phyloP scores from a whole-genome alignment of 2,329 filamentous ascomycete genomes.

The Colletotrichum agaves region DNA sequence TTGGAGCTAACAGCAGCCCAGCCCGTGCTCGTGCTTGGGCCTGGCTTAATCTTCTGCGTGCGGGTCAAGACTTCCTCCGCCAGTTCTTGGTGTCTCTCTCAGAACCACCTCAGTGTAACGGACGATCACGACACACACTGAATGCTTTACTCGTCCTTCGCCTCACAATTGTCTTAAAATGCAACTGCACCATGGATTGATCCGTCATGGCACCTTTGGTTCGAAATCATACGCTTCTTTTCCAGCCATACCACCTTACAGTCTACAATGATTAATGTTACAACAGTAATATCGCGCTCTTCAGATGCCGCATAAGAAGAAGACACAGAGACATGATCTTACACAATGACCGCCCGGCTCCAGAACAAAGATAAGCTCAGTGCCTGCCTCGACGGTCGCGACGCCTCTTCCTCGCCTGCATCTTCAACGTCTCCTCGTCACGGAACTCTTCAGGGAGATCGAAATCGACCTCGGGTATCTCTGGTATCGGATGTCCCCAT shows the following conservation, averaged over 20 bases:
- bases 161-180: background rate
- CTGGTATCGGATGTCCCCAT: slow-evolving; percentile 85
- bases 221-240: slow-evolving; percentile 32
- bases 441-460: slow-evolving; percentile 74
- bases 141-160: background rate
- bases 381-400: slow-evolving; percentile 65
- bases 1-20: background rate
- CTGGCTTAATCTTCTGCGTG: slow-evolving; percentile 1
- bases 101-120: background rate
- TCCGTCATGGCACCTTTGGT: background rate
- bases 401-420: slow-evolving; percentile 71
- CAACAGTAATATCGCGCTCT: slow-evolving; percentile 14
- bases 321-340: slow-evolving; percentile 1
- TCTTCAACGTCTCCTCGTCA: slow-evolving; percentile 65
- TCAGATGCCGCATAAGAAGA: slow-evolving; percentile 20
- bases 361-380: slow-evolving; percentile 39
- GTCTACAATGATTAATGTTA: slow-evolving; percentile 34
- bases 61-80: background rate
- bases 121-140: background rate
- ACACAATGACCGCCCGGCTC: background rate
- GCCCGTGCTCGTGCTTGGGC: slow-evolving; percentile 1
- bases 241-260: slow-evolving; percentile 25
- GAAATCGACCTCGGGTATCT: slow-evolving; percentile 78
- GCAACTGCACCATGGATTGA: background rate
- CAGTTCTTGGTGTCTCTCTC: background rate